Evolutionary conservation across 2,329 filamentous ascomycete species (phyloP).

Genomic region (Iodosphaeria phyllophila): DNA sequence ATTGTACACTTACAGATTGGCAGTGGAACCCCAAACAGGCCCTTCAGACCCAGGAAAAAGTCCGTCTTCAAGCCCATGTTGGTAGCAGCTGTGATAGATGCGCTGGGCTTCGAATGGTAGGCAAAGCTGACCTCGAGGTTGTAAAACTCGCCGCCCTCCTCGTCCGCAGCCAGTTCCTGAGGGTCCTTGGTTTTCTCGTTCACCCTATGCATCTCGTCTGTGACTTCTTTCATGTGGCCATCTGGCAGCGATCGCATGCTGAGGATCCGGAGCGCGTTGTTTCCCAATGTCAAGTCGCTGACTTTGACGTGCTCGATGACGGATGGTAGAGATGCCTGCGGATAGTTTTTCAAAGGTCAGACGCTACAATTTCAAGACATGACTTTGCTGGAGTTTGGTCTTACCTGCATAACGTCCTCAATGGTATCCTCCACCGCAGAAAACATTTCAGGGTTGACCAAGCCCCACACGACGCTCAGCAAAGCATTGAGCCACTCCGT

Average conservation of each 20-base stretch:
- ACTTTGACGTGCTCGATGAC: constrained; percentile 90
- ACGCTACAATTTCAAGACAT: fast-evolving
- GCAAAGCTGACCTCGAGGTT: constrained; percentile 82
- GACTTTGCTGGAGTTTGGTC: background rate
- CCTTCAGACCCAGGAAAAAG: constrained; percentile 82
- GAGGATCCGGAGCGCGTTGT: constrained; percentile 73
- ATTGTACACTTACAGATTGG: constrained; percentile 42
- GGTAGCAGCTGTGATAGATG: constrained; percentile 50
- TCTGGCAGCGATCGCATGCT: constrained; percentile 77
- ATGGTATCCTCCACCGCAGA: constrained; percentile 77
- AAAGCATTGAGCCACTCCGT: constrained; percentile 95
- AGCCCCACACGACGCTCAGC: constrained; percentile 66
- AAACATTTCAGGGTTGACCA: constrained; percentile 94
- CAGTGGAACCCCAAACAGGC: constrained; percentile 73
- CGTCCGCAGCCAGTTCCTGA: constrained; percentile 71
- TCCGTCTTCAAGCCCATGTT: constrained; percentile 97
- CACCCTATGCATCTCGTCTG: constrained; percentile 59
- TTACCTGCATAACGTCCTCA: constrained; percentile 28
- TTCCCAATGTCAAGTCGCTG: constrained; percentile 86
- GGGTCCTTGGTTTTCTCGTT: constrained; percentile 70
- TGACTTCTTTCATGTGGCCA: constrained; percentile 61
- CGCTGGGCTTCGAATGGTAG: constrained; percentile 69
- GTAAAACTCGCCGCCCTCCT: constrained; percentile 83
- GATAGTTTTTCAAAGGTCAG: too few species aligned
- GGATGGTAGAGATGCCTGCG: constrained; percentile 78